A percentile compares a stretch with the other conserved stretches of the same genome.
Evolutionary conservation across 169 alveolate genomes (phyloP).

Genomic region (Plasmodium yoelii): DNA sequence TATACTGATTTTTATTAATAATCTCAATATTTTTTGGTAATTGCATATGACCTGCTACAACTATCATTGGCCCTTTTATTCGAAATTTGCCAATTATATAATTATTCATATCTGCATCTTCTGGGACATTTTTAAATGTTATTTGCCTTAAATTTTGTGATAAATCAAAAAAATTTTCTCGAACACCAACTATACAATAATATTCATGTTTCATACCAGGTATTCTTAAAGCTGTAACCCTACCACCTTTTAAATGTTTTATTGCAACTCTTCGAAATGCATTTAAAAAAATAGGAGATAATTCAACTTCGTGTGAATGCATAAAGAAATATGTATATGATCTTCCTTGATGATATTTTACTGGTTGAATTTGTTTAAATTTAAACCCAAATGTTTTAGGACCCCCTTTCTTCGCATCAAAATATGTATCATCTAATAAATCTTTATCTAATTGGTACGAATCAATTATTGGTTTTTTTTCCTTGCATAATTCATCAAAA

Average conservation of each 20-base stretch:
- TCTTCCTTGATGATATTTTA: constrained; percentile 86
- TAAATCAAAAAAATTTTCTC: constrained; percentile 86
- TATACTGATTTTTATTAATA: constrained; percentile 87
- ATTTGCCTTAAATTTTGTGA: constrained; percentile 83
- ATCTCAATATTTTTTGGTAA: constrained; percentile 83
- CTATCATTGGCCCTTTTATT: constrained; percentile 89
- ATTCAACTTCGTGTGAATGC: constrained; percentile 88
- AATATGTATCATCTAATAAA: constrained; percentile 70
- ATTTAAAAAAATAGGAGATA: constrained; percentile 87
- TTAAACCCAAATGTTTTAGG: constrained; percentile 88
- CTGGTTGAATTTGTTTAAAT: constrained; percentile 90
- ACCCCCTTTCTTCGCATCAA: constrained; percentile 76
- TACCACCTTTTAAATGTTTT: constrained; percentile 86
- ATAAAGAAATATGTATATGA: constrained; percentile 88
- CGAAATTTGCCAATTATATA: constrained; percentile 82
- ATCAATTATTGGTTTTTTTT: constrained; percentile 42
- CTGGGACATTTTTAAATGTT: constrained; percentile 86
- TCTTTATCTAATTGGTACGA: constrained; percentile 64
- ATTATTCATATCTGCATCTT: constrained; percentile 83
- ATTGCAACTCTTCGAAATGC: constrained; percentile 87
- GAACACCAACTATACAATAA: constrained; percentile 84
- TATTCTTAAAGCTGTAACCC: constrained; percentile 88
- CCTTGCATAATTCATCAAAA: constrained; percentile 73
- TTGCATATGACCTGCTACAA: constrained; percentile 91
- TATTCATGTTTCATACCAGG: constrained; percentile 87